Evolutionary conservation across 208 protist genomes (phyloP), one percentile per base, ranked within the genome.

Genomic region (Porcisia deanei): DNA sequence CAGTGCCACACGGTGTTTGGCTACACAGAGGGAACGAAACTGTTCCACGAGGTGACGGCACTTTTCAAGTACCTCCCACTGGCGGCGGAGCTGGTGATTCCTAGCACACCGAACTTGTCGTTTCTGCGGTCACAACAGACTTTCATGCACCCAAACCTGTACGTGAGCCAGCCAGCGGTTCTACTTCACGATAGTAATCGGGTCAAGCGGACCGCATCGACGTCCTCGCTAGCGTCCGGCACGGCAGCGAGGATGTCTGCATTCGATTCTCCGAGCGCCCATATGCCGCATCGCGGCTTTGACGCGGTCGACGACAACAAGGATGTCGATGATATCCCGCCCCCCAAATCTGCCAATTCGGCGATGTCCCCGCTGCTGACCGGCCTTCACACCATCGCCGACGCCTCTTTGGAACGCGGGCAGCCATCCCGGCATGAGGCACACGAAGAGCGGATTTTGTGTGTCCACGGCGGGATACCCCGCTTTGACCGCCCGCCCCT

Each of bases 61-160:
- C 80, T 91, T n/a, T 96, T 96, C 71, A 78, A 79, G n/a, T 87
- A 92, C 61, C 79, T 96, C 25, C 92, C 92, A 39, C 82, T 94
- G 34, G 89, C 88, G 10, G 88, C 82, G 4, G 84, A 92, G 71
- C 73, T 96, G 7, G 79, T 90, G 25, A 83, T 89, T 37, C 83
- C 91, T 0, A 81, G 73, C 66, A 81, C 85, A 14, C 84, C 87
- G 37, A 89, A 89, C 65, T 58, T 72, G 59, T 68, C 81, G 0
- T 84, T 79, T 25, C 61, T 84, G 55, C 78, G 73, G 39, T 76
- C 79, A 22, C 79, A 82, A 66, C 72, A 82, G 49, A 82, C 77
- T 43, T 71, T 74, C 18, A 74, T 76, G 71, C 81, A 85, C 71
- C 76, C 73, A 14, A 88, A 85, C 77, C 61, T 85, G 20, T 85